Evolutionary conservation across 331 rosid genomes (phyloP).

Genomic region (Prunus yedoensis): DNA sequence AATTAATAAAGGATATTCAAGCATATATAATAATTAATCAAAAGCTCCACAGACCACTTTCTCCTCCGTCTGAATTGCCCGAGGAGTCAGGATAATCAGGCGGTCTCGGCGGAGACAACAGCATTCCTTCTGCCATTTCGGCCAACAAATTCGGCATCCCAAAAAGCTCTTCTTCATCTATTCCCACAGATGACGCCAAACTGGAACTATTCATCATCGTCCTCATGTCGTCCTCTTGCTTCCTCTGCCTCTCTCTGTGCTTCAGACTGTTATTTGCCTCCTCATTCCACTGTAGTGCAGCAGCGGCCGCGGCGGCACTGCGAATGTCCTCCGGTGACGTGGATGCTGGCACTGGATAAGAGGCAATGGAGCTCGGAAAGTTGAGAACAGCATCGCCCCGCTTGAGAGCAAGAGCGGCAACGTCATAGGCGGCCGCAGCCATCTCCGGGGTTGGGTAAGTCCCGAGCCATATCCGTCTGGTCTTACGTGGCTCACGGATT

Average conservation of each 20-base stretch:
- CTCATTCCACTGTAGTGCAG: background rate
- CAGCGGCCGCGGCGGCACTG: slow-evolving; percentile 51
- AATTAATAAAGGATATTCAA: no score
- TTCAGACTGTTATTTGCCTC: background rate
- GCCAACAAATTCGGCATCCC: slow-evolving; percentile 71
- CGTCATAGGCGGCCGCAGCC: slow-evolving; percentile 91
- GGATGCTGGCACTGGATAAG: slow-evolving; percentile 60
- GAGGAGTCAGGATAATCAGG: slow-evolving; percentile 40
- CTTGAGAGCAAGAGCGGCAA: slow-evolving; percentile 69
- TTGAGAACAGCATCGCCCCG: slow-evolving; percentile 59
- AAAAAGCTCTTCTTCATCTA: slow-evolving; percentile 85
- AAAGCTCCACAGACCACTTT: slow-evolving; percentile 59
- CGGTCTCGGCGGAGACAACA: slow-evolving; percentile 77
- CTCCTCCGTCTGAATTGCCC: slow-evolving; percentile 41
- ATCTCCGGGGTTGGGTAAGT: slow-evolving; percentile 70
- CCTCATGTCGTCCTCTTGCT: background rate
- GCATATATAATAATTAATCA: slow-evolving; percentile 19
- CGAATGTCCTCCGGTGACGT: slow-evolving; percentile 65
- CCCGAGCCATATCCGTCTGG: slow-evolving; percentile 84
- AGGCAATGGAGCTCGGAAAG: slow-evolving; percentile 42
- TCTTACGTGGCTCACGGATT: slow-evolving; percentile 81
- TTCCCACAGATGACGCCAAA: slow-evolving; percentile 6
- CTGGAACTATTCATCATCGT: background rate
- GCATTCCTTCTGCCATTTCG: slow-evolving; percentile 95
- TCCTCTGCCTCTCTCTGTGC: no score